Conservation (phyloP, 163 green algal species). For the Scenedesmus sp. region DNA sequence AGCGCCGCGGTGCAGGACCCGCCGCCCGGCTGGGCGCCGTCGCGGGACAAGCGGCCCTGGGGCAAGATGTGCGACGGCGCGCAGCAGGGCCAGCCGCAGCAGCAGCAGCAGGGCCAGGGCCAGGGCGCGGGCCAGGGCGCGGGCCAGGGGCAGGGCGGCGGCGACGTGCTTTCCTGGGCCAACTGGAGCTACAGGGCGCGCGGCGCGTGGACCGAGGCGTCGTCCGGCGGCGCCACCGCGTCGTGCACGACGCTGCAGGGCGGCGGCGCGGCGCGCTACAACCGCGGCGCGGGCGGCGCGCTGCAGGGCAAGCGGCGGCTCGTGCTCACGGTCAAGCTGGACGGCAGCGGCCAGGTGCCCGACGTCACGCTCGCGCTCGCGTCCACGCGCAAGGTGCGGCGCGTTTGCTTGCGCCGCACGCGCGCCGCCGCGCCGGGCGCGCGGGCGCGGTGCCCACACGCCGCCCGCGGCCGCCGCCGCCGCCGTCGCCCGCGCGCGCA, state of each 20-base stretch:
- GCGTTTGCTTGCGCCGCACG: neutral
- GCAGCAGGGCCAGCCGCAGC: neutral
- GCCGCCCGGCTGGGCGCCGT: slow-evolving; percentile 4
- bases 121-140: neutral
- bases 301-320: slow-evolving; percentile 17
- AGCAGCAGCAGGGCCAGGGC: neutral
- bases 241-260: slow-evolving; percentile 20
- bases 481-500: neutral
- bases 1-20: too few relatives aligned
- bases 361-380: neutral
- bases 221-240: neutral
- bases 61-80: slow-evolving; percentile 29
- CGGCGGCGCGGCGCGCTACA: neutral
- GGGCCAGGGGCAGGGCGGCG: neutral
- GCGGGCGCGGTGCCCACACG: neutral
- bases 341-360: neutral
- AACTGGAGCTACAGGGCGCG: slow-evolving; percentile 1
- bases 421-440: neutral
- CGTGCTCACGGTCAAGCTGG: slow-evolving; percentile 6
- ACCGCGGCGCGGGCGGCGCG: neutral
- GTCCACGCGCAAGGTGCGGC: slow-evolving; percentile 2
- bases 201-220: neutral
- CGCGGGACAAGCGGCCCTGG: slow-evolving; percentile 21
- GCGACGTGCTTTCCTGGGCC: neutral
- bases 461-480: neutral